Conservation (phyloP, 192 early-diverging fungal genomes). For the Endogone sp. region DNA sequence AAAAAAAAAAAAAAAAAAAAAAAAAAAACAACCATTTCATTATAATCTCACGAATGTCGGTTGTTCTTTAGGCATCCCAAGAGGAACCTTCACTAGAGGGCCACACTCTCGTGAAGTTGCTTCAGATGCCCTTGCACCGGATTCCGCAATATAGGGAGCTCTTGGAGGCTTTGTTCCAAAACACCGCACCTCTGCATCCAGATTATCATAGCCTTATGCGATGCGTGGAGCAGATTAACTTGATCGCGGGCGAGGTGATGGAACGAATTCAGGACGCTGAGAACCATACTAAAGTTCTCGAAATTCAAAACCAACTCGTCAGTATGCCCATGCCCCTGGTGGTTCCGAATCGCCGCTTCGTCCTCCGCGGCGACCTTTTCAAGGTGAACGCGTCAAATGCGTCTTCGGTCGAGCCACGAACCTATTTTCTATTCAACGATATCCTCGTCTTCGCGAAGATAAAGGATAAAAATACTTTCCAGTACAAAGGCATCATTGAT, state of each 20-base stretch:
- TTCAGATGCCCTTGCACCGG: constrained; percentile 24
- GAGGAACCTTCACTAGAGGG: constrained; percentile 17
- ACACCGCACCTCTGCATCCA: constrained; percentile 27
- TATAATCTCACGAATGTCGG: no score
- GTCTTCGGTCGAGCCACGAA: background rate
- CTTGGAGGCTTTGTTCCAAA: constrained; percentile 10
- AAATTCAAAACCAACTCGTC: background rate
- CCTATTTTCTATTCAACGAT: background rate
- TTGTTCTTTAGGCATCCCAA: constrained; percentile 25
- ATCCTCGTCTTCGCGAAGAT: background rate
- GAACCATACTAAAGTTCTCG: background rate
- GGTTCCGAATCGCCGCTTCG: background rate
- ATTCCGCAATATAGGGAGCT: constrained; percentile 20
- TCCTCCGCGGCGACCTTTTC: background rate
- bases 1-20: no score
- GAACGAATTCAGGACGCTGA: background rate
- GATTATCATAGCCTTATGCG: constrained; percentile 22
- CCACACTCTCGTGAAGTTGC: constrained; percentile 14
- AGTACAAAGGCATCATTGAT: background rate
- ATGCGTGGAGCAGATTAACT: background rate
- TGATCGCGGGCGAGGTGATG: background rate
- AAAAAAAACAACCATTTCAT: no score
- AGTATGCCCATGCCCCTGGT: background rate
- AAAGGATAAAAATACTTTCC: background rate
- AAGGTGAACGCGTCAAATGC: background rate